These are phyloP conservation scores for Gentiana macrophylla DNA, from an alignment of 257 asterid genomes.

Conservation along the genomic window DNA sequence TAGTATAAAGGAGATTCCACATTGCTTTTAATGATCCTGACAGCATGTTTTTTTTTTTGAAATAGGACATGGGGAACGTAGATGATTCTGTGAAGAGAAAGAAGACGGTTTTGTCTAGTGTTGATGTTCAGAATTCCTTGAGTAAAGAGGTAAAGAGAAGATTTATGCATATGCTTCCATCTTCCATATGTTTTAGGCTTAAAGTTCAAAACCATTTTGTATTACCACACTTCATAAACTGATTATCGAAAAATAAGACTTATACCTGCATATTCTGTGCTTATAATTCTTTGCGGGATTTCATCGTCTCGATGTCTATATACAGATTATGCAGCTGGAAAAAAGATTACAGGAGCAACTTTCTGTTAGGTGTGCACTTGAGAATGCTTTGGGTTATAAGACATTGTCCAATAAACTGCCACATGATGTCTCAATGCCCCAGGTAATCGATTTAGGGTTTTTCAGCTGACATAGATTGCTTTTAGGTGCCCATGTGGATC, in stretches of 20 bases:
- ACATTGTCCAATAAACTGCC: slow-evolving; percentile 32
- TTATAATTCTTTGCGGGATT: neutral
- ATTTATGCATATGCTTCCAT: slow-evolving; percentile 1
- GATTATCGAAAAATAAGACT: neutral
- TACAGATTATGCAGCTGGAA: slow-evolving; percentile 68
- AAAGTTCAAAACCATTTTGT: neutral
- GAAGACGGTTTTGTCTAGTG: slow-evolving; percentile 39
- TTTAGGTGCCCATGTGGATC: neutral
- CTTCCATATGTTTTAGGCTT: neutral
- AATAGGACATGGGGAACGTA: slow-evolving; percentile 35
- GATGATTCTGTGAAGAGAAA: slow-evolving; percentile 26
- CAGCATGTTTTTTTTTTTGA: slow-evolving; percentile 6
- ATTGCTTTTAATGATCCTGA: slow-evolving; percentile 5
- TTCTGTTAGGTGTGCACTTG: slow-evolving; percentile 72
- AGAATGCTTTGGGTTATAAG: slow-evolving; percentile 77
- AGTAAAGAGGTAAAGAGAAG: slow-evolving; percentile 61
- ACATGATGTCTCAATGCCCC: slow-evolving; percentile 47
- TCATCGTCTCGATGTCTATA: neutral
- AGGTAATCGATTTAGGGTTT: slow-evolving; percentile 29
- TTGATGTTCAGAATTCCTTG: slow-evolving; percentile 57
- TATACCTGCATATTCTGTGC: neutral
- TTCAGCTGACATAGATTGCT: neutral
- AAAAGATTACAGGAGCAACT: slow-evolving; percentile 77
- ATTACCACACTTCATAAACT: neutral
- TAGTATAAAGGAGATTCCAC: neutral